Percentiles rank a stretch among this genome's conserved stretches.
These are phyloP conservation scores for Paramecium sonneborni DNA, from an alignment of 73 alveolate genomes.

Conservation along the genomic window DNA sequence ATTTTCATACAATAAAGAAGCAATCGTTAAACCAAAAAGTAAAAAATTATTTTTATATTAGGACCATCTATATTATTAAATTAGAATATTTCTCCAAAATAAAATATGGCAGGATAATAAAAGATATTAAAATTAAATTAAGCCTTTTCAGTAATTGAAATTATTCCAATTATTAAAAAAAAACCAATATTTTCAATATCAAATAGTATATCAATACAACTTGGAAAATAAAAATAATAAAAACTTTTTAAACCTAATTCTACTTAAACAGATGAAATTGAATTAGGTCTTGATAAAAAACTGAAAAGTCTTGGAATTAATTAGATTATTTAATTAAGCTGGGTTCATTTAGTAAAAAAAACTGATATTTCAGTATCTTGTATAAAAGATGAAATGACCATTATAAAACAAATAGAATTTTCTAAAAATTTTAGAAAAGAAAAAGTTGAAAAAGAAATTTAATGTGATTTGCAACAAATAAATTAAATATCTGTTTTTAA, in stretches of 20 bases:
- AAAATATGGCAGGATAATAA: background rate
- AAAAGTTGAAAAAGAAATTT: background rate
- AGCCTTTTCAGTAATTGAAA: background rate
- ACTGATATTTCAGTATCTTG: background rate
- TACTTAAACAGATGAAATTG: background rate
- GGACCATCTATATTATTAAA: background rate
- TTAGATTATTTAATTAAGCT: background rate
- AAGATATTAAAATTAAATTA: background rate
- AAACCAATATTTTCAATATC: background rate
- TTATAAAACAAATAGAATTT: background rate
- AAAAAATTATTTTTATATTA: background rate
- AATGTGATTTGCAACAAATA: background rate
- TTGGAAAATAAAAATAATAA: background rate
- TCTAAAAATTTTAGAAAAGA: background rate
- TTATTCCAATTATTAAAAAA: background rate
- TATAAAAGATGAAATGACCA: background rate
- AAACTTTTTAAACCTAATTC: background rate
- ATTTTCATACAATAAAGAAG: background rate
- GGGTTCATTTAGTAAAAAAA: background rate
- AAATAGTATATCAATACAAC: background rate
- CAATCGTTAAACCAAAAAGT: background rate
- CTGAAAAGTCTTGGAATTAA: background rate
- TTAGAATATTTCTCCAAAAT: background rate
- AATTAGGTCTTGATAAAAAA: background rate
- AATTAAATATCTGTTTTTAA: background rate